Evolutionary conservation across 768 basidiomycete genomes (phyloP).

Genomic region (Coprinopsis cinerea): DNA sequence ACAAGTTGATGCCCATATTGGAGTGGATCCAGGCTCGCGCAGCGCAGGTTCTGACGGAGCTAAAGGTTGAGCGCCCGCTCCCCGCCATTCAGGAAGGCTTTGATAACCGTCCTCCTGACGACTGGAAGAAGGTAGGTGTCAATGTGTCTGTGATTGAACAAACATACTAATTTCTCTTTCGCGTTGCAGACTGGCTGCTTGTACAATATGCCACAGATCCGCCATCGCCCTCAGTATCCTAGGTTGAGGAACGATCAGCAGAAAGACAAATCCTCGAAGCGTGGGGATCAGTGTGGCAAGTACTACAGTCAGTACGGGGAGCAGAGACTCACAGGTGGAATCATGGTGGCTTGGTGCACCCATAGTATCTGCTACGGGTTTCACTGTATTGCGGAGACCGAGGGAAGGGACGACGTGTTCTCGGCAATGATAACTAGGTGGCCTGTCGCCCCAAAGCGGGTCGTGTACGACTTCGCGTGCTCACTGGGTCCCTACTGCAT

Average conservation of each 20-base stretch:
- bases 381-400: no score
- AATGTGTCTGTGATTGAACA: neutral
- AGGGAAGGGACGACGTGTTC: no score
- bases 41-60: neutral
- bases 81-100: neutral
- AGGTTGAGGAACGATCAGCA: neutral
- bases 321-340: no score
- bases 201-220: slow-evolving; percentile 3
- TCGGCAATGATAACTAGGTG: no score
- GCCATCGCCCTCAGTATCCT: neutral
- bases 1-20: neutral
- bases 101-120: neutral
- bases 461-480: no score
- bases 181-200: slow-evolving; percentile 6
- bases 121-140: slow-evolving; percentile 15
- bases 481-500: no score
- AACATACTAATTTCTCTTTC: neutral
- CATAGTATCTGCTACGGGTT: no score
- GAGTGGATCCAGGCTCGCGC: neutral
- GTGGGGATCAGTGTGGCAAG: slow-evolving; percentile 2
- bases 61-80: neutral
- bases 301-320: slow-evolving; percentile 13
- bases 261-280: neutral
- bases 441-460: no score
- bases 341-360: no score